phyloP scores from a whole-genome alignment of 768 basidiomycete species.

The Boletus reticulatus region DNA sequence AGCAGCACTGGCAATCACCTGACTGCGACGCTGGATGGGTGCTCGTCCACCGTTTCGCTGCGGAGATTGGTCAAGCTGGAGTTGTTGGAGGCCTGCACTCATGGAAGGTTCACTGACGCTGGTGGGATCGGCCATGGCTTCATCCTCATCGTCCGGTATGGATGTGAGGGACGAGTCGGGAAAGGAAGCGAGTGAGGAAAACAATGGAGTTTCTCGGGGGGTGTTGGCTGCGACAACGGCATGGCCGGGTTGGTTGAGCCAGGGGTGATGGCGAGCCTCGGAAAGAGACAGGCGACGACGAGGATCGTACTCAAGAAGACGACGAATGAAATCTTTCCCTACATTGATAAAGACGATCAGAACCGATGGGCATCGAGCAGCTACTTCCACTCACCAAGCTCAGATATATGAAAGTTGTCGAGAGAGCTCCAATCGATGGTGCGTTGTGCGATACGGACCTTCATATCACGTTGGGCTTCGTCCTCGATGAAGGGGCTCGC shows the following conservation, averaged over 20 bases:
- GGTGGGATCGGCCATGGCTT: slow-evolving; percentile 12
- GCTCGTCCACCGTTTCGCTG: slow-evolving; percentile 14
- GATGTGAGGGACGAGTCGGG: slow-evolving; percentile 22
- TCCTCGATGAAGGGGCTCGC: slow-evolving; percentile 80
- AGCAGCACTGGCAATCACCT: slow-evolving; percentile 46
- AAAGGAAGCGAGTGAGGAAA: slow-evolving; percentile 11
- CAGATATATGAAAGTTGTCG: slow-evolving; percentile 35
- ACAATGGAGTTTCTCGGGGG: not conserved
- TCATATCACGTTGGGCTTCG: slow-evolving; percentile 55
- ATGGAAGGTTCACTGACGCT: slow-evolving; percentile 22
- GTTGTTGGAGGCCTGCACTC: slow-evolving; percentile 31
- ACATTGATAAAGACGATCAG: slow-evolving; percentile 31
- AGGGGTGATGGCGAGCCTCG: slow-evolving; percentile 69
- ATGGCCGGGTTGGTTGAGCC: slow-evolving; percentile 46
- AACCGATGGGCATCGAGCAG: not conserved
- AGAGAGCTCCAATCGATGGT: slow-evolving; percentile 62
- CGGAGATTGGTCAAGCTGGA: slow-evolving; percentile 28
- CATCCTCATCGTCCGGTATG: slow-evolving; percentile 22
- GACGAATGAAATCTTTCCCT: slow-evolving; percentile 67
- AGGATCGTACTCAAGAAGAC: slow-evolving; percentile 67
- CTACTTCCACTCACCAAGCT: slow-evolving; percentile 41
- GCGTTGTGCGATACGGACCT: slow-evolving; percentile 56
- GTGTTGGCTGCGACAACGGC: not conserved
- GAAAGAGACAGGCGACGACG: slow-evolving; percentile 65
- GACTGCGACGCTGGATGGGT: slow-evolving; percentile 46